Evolutionary conservation across 768 basidiomycete genomes (phyloP).

Genomic region (Mycena indigotica): DNA sequence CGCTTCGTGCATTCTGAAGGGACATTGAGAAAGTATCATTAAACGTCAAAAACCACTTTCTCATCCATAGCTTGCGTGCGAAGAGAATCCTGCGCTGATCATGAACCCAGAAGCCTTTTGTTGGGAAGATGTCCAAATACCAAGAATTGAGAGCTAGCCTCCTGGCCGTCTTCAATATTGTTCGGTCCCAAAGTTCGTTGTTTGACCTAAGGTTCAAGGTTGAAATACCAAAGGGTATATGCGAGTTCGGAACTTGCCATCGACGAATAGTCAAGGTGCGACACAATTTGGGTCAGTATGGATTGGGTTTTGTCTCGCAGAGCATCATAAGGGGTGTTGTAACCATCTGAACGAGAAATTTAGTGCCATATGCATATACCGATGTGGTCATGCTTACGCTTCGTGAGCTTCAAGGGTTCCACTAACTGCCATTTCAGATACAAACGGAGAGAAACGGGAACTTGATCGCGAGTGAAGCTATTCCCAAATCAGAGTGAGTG

Average conservation of each 20-base stretch:
- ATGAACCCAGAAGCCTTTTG: background rate
- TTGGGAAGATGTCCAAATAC: background rate
- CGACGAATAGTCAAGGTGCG: slow-evolving; percentile 61
- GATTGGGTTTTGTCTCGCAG: slow-evolving; percentile 79
- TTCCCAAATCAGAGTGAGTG: too few species aligned
- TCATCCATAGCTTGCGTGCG: slow-evolving; percentile 87
- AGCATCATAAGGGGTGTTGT: slow-evolving; percentile 64
- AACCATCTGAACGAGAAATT: slow-evolving; percentile 49
- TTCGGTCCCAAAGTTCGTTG: slow-evolving; percentile 80
- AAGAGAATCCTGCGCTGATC: slow-evolving; percentile 56
- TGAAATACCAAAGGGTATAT: background rate
- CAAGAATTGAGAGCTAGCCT: slow-evolving; percentile 75
- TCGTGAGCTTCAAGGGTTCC: slow-evolving; percentile 65
- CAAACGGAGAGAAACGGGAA: slow-evolving; percentile 80
- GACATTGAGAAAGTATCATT: background rate
- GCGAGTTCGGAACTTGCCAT: slow-evolving; percentile 34
- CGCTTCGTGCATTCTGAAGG: slow-evolving; percentile 61
- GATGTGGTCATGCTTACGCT: slow-evolving; percentile 39
- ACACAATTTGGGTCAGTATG: slow-evolving; percentile 83
- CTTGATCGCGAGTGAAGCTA: slow-evolving; percentile 85
- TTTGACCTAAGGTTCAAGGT: slow-evolving; percentile 54
- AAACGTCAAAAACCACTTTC: background rate
- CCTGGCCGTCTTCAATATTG: slow-evolving; percentile 68
- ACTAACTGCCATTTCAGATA: slow-evolving; percentile 76
- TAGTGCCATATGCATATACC: too few species aligned